Percentiles rank a stretch among this genome's conserved stretches.
Evolutionary conservation across 176 grass and related monocot genomes (phyloP).

Genomic region (Ensete ventricosum): DNA sequence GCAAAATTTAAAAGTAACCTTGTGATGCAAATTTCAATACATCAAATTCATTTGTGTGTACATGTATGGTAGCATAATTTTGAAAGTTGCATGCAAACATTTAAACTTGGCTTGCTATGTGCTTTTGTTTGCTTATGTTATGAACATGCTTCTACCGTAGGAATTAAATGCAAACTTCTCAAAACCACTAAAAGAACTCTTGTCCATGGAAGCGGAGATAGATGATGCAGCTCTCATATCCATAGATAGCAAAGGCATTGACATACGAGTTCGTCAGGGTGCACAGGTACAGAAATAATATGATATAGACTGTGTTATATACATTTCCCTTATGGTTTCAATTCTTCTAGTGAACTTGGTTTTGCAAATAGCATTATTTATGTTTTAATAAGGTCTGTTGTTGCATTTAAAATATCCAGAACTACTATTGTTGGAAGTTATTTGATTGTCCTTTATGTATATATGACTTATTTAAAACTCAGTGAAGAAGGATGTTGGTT

Average conservation of each 20-base stretch:
- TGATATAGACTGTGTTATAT: neutral
- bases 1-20: constrained; percentile 77
- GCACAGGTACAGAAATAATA: constrained; percentile 51
- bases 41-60: neutral
- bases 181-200: constrained; percentile 73
- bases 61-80: neutral
- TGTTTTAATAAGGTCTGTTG: neutral
- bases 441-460: no score
- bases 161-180: constrained; percentile 92
- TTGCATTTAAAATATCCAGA: no score
- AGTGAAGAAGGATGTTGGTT: no score
- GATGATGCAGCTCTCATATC: constrained; percentile 98
- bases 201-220: constrained; percentile 72
- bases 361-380: neutral
- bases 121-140: neutral
- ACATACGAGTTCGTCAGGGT: constrained; percentile 92
- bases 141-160: constrained; percentile 25
- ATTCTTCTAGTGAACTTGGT: neutral
- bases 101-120: neutral
- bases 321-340: neutral
- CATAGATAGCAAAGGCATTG: constrained; percentile 95
- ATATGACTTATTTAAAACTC: no score
- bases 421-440: no score
- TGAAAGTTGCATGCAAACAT: neutral
- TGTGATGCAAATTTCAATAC: neutral